Evolutionary conservation across 2,329 filamentous ascomycete genomes (phyloP), one percentile per base, ranked within the genome.

Genomic region (Thelonectria discophora): DNA sequence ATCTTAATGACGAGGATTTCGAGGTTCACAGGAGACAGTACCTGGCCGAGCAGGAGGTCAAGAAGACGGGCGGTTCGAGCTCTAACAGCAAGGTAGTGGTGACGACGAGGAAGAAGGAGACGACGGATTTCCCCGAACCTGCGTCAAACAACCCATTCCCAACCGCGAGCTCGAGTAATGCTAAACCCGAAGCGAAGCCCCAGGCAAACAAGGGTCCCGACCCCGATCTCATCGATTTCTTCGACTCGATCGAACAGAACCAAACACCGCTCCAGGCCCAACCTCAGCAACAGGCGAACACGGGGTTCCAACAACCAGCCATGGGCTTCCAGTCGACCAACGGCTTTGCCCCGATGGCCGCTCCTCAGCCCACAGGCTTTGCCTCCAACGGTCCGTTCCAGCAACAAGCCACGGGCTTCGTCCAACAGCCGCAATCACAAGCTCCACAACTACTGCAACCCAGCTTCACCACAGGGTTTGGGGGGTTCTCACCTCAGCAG

Each of bases 1-100:
- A 99, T 74, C 81, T 99, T 47, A 90, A 94, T 65, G 95, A 99
- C 72, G 89, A 93, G 3, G 95, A 99, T 76, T 99, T 99, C 72
- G 95, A 99, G 70, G 86, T 94, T 58, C 95, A 98, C 70, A 86
- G 95, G 64, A 85, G 93, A 69, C 95, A 99, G 75, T 99, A 97
- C 73, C 80, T 98, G 52, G 91, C 92, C 1, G 92, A 97, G 73
- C 90, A 94, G 73, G 90, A 94, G 59, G 91, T 89, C 13, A 85
- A 87, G 77, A 86, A 84, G 74, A 82, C 80, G 60, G 80, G 80
- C 1, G 79, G 78, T 6, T 67, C 71, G 5, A 70, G 72, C 1
- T 65, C 68, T 2, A 65, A 65, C 9, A 75, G 76, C 11, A 75
- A 73, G 55, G 70, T 67, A 11, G 65, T 64, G 10, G 69, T 75